Conservation (phyloP, 768 basidiomycete species). For the Leccinum obscurum region DNA sequence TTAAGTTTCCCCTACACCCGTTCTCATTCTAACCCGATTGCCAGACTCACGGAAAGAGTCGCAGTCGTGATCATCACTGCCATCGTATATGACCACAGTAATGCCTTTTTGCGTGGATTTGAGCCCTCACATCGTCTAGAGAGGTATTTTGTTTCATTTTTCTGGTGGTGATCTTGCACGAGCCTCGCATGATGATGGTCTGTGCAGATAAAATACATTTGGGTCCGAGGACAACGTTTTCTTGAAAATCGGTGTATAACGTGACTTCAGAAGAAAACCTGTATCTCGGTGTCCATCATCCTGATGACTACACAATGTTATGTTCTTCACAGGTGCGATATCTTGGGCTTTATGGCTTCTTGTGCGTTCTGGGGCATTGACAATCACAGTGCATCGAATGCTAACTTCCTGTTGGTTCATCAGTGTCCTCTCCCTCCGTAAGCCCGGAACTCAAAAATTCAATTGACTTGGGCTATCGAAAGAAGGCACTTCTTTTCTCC, state of each 20-base stretch:
- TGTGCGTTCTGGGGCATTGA: neutral
- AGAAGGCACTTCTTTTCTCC: conserved; percentile 16
- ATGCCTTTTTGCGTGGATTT: neutral
- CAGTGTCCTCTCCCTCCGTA: neutral
- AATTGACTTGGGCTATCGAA: neutral
- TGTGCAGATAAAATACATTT: conserved; percentile 15
- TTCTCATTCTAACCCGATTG: neutral
- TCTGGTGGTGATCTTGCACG: neutral
- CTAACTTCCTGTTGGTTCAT: neutral
- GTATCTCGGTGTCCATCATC: neutral
- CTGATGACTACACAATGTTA: neutral
- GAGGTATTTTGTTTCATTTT: conserved; percentile 8
- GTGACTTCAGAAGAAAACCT: conserved; percentile 2
- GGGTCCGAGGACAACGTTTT: conserved; percentile 5
- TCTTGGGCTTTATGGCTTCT: neutral
- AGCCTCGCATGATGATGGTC: neutral
- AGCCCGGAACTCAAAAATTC: neutral
- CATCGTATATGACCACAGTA: neutral
- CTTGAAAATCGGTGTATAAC: neutral
- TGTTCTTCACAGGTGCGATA: neutral
- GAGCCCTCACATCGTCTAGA: conserved; percentile 8
- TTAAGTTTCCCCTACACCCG: neutral
- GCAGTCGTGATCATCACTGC: neutral
- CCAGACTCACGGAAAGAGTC: neutral
- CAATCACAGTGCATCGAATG: neutral